These are phyloP conservation scores for Plasmopara viticola DNA, from an alignment of 352 stramenopile genomes.

Conservation along the genomic window DNA sequence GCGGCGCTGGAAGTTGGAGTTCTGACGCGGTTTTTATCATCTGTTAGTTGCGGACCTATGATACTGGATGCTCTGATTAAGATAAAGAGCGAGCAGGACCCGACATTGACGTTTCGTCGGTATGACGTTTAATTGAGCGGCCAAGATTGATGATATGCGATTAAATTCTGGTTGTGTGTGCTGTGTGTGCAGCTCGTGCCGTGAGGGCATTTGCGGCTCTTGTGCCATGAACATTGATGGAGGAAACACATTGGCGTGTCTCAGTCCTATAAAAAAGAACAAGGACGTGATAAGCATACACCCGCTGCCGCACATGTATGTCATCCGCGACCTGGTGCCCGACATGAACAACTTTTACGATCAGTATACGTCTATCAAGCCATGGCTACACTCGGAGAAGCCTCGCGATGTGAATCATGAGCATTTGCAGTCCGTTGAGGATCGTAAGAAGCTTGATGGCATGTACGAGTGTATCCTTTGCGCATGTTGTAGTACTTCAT, in stretches of 20 bases:
- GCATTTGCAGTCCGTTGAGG: constrained; percentile 89
- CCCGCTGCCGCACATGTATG: constrained; percentile 99
- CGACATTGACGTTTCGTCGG: constrained; percentile 97
- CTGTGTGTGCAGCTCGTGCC: constrained; percentile 83
- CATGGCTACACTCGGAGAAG: constrained; percentile 96
- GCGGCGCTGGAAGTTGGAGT: neutral
- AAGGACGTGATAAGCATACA: constrained; percentile 96
- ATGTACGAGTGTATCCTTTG: constrained; percentile 99
- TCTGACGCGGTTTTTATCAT: neutral
- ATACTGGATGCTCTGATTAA: constrained; percentile 99
- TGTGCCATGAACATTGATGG: constrained; percentile 99
- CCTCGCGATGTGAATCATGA: constrained; percentile 84
- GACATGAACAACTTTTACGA: constrained; percentile 99
- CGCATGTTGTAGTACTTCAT: constrained; percentile 98
- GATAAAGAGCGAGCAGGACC: constrained; percentile 99
- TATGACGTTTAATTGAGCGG: constrained; percentile 9
- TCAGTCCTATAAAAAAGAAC: constrained; percentile 95
- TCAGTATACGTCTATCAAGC: constrained; percentile 97
- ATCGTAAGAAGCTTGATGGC: constrained; percentile 98
- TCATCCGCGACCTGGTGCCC: constrained; percentile 98
- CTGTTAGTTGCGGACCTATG: constrained; percentile 92
- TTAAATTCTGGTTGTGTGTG: neutral
- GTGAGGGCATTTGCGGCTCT: constrained; percentile 98
- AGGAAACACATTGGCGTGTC: constrained; percentile 97
- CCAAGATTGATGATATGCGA: neutral